Evolutionary conservation across 2,329 filamentous ascomycete genomes (phyloP).

Genomic region (Pleoardoris graminearum): DNA sequence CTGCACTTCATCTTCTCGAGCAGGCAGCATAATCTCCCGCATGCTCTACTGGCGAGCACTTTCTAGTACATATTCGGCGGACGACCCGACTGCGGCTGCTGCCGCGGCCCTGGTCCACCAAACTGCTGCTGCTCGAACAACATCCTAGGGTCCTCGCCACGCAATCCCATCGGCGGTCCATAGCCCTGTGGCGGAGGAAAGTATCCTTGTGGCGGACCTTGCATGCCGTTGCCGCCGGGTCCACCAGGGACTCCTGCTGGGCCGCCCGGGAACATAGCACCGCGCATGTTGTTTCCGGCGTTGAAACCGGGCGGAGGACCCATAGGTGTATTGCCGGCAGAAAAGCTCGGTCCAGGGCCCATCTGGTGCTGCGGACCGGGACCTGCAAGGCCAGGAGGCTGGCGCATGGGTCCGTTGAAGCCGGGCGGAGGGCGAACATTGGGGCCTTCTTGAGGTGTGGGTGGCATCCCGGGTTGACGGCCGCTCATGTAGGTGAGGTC

Average conservation of each 20-base stretch:
- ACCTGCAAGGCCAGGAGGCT: slow-evolving; percentile 41
- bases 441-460: slow-evolving; percentile 40
- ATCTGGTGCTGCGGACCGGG: slow-evolving; percentile 33
- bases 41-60: no score
- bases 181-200: slow-evolving; percentile 38
- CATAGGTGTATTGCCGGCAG: slow-evolving; percentile 44
- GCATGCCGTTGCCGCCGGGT: slow-evolving; percentile 37
- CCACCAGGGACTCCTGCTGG: slow-evolving; percentile 24
- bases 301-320: slow-evolving; percentile 43
- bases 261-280: slow-evolving; percentile 32
- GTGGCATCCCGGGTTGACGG: slow-evolving; percentile 42
- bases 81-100: slow-evolving; percentile 31
- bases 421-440: slow-evolving; percentile 44
- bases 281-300: slow-evolving; percentile 34
- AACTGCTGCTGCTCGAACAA: slow-evolving; percentile 45
- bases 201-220: slow-evolving; percentile 41
- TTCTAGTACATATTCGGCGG: slow-evolving; percentile 40
- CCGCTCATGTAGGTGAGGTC: slow-evolving; percentile 42
- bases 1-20: no score
- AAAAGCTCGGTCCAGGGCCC: slow-evolving; percentile 40
- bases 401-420: slow-evolving; percentile 42
- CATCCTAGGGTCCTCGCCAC: slow-evolving; percentile 41
- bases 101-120: slow-evolving; percentile 33
- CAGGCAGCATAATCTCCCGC: no score
- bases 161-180: slow-evolving; percentile 35